Base-by-base conservation (phyloP, 495 filamentous ascomycete genomes). In the Margaritispora aquatica region DNA sequence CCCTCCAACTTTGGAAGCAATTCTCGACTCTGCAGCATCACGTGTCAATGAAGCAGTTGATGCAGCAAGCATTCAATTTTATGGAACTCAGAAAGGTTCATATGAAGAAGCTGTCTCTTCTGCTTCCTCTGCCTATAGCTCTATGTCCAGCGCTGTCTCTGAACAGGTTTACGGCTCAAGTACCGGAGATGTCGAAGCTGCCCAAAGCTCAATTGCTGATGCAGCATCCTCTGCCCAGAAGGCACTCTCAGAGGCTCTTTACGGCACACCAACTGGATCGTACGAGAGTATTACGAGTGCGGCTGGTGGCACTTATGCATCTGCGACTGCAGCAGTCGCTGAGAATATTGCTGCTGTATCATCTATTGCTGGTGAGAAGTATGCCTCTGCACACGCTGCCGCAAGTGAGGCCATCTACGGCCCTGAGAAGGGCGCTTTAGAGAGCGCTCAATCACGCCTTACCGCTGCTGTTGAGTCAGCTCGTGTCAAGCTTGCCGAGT, bases 1-100 rank as follows among this genome's bases (percentile, higher is more conserved):
- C 15, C 79, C 82, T 10, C 78, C 84, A 21, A 72, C 73, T 15
- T 58, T 88, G 24, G 85, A 88, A 59, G 73, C 76, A 38, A 80
- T 88, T 44, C 69, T 88, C 48, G 74, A 76, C 10, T 68, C 76
- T 15, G 83, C 79, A 19, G 81, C 74, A 60, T 73, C 79, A 5
- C 80, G 83, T 59, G 70, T 87, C 38, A 76, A 83, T 54, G 71
- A 76, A 19, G 84, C 79, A 21, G 78, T 88, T 22, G 77, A 81
- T n/a, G 83, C 80, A 24, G 84, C 81, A 2, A 83, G 77, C 56
- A 66, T 74, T 15, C 81, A 84, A 50, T 68, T 85, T 47, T 87
- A 87, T 67, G 86, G 85, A 31, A 76, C 78, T 0, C 61, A 67
- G 9, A 84, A 82, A 65, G 81, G 83, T 15, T 71, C 73, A 11